Percentiles rank a stretch among this genome's conserved stretches.
These are phyloP conservation scores for Globisporangium perplexum DNA, from an alignment of 352 stramenopile species.

Conservation along the genomic window DNA sequence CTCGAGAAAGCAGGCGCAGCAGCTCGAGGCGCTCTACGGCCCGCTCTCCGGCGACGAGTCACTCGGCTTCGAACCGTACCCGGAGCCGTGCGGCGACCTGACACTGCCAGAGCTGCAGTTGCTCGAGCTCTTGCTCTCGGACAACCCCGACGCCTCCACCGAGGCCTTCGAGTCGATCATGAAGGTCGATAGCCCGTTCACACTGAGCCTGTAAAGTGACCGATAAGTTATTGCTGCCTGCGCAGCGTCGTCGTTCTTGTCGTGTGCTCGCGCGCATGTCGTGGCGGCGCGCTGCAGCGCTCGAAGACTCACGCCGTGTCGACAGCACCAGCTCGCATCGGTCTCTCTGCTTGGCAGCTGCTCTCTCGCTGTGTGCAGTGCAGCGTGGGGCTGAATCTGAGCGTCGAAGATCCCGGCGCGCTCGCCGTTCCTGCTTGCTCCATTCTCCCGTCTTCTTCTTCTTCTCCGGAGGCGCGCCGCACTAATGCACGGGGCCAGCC, in stretches of 20 bases:
- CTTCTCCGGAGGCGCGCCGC: too few species aligned
- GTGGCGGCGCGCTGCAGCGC: background rate
- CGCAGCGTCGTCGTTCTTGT: background rate
- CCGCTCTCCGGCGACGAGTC: conserved; percentile 5
- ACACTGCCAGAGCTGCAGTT: conserved; percentile 11
- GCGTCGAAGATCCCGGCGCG: background rate
- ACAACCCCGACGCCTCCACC: conserved; percentile 3
- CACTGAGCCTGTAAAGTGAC: background rate
- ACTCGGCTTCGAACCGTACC: conserved; percentile 5
- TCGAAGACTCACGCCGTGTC: background rate
- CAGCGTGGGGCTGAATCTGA: background rate
- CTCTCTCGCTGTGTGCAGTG: background rate
- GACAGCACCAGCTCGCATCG: background rate
- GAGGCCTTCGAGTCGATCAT: background rate
- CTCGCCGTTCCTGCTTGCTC: background rate
- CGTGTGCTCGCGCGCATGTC: background rate
- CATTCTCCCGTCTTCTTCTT: background rate
- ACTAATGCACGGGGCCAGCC: too few species aligned
- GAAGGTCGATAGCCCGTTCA: background rate
- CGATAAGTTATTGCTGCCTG: conserved; percentile 9
- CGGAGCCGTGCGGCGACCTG: conserved; percentile 10
- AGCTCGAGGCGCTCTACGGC: conserved; percentile 8
- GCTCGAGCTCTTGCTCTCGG: conserved; percentile 11
- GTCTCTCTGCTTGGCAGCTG: background rate
- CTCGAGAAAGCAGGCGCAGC: conserved; percentile 10